phyloP scores from a whole-genome alignment of 164 flowering plant genomes.

The Kingdonia uniflora region DNA sequence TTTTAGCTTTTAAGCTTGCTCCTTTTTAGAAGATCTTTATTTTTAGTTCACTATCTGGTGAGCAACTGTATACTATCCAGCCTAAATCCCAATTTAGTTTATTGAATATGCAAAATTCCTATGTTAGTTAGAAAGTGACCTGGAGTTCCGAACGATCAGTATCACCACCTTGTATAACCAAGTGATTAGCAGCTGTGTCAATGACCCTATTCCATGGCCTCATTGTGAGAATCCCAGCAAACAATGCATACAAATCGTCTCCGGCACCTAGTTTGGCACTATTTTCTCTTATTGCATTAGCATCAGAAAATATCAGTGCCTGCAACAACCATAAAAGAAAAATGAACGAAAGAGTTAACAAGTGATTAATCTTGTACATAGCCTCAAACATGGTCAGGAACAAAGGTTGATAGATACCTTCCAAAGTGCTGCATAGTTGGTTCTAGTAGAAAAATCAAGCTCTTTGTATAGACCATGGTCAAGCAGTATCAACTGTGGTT shows the following conservation, averaged over 20 bases:
- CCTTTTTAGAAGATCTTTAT: too few species aligned
- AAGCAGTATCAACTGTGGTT: conserved; percentile 77
- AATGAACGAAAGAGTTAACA: conserved; percentile 1
- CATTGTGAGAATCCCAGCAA: conserved; percentile 97
- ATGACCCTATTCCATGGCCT: conserved; percentile 87
- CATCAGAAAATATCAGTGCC: conserved; percentile 87
- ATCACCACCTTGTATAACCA: conserved; percentile 61
- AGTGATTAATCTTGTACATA: neutral
- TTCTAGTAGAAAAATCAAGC: conserved; percentile 66
- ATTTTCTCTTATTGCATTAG: conserved; percentile 72
- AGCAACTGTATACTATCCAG: too few species aligned
- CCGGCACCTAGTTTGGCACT: conserved; percentile 94
- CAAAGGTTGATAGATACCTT: conserved; percentile 38
- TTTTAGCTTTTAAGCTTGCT: too few species aligned
- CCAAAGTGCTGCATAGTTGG: conserved; percentile 91
- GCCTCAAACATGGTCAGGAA: neutral
- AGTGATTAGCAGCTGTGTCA: conserved; percentile 79
- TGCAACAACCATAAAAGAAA: conserved; percentile 18
- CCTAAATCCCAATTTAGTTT: neutral
- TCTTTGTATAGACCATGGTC: conserved; percentile 94
- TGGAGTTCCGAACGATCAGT: conserved; percentile 77
- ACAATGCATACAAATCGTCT: conserved; percentile 79
- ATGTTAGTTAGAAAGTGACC: conserved; percentile 39
- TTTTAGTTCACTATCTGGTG: too few species aligned
- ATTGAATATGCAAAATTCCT: too few species aligned